These are phyloP conservation scores for Euphorbia schlechtendalii DNA, from an alignment of 441 rosid species.

Conservation along the genomic window DNA sequence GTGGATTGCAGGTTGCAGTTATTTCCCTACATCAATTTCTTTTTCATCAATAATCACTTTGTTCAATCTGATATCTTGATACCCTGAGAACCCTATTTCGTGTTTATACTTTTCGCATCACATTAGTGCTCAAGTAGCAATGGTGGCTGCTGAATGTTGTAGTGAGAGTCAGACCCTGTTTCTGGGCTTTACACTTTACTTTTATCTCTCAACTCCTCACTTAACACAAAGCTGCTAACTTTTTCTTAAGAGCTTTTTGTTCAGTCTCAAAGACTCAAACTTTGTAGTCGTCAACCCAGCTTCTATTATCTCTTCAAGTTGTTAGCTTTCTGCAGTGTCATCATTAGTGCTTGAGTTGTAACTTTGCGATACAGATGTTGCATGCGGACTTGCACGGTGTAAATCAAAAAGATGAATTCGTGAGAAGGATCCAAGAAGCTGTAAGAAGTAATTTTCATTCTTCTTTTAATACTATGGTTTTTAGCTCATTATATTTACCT, in stretches of 20 bases:
- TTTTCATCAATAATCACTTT: neutral
- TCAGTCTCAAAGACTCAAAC: neutral
- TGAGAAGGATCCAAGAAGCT: conserved; percentile 65
- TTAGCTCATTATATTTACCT: conserved; percentile 6
- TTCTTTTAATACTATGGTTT: conserved; percentile 5
- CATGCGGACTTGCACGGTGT: conserved; percentile 57
- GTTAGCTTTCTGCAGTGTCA: neutral
- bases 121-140: neutral
- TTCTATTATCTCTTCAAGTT: neutral
- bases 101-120: neutral
- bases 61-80: conserved; percentile 1
- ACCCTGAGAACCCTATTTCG: neutral
- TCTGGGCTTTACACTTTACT: neutral
- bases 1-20: conserved; percentile 58
- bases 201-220: neutral
- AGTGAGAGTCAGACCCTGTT: neutral
- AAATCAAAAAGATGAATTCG: conserved; percentile 53
- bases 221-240: neutral
- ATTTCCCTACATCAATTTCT: neutral
- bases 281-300: neutral
- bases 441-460: conserved; percentile 47
- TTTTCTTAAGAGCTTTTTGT: neutral
- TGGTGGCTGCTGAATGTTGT: neutral
- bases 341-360: conserved; percentile 14
- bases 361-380: conserved; percentile 42